Evolutionary conservation across 2,329 filamentous ascomycete species (phyloP).

Genomic region (Colletotrichum phormii): DNA sequence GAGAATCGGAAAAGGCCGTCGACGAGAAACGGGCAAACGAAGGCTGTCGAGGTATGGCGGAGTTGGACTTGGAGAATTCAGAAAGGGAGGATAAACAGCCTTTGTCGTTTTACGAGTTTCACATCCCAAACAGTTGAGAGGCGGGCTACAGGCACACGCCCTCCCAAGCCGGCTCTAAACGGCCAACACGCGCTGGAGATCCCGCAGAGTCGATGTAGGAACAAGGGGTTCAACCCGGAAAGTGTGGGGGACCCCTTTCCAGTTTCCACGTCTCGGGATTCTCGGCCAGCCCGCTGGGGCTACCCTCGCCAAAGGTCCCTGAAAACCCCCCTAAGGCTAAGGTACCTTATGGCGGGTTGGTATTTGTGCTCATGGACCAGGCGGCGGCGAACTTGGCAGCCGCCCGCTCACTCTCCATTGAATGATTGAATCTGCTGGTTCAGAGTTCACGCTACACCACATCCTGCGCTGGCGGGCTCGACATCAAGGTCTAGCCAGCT

Average conservation of each 20-base stretch:
- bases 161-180: constrained; percentile 15
- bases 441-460: constrained; percentile 11
- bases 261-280: constrained; percentile 13
- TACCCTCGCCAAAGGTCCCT: constrained; percentile 21
- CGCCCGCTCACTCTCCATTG: constrained; percentile 10
- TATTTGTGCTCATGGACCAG: background rate
- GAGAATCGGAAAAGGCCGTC: constrained; percentile 15
- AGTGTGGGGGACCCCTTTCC: constrained; percentile 28
- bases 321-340: constrained; percentile 16
- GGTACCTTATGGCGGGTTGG: background rate
- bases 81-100: constrained; percentile 15
- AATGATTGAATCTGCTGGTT: background rate
- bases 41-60: constrained; percentile 3
- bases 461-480: background rate
- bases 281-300: constrained; percentile 22
- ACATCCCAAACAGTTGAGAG: constrained; percentile 36
- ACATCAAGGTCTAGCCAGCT: constrained; percentile 11
- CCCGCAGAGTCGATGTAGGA: constrained; percentile 17
- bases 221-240: constrained; percentile 1
- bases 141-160: constrained; percentile 18
- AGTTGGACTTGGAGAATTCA: background rate
- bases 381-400: constrained; percentile 20
- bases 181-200: constrained; percentile 14
- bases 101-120: constrained; percentile 36
- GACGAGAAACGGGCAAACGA: constrained; percentile 5